Percentiles rank a stretch among this genome's conserved stretches.
These are phyloP conservation scores for Rosa chinensis DNA, from an alignment of 306 rosid genomes.

Conservation along the genomic window DNA sequence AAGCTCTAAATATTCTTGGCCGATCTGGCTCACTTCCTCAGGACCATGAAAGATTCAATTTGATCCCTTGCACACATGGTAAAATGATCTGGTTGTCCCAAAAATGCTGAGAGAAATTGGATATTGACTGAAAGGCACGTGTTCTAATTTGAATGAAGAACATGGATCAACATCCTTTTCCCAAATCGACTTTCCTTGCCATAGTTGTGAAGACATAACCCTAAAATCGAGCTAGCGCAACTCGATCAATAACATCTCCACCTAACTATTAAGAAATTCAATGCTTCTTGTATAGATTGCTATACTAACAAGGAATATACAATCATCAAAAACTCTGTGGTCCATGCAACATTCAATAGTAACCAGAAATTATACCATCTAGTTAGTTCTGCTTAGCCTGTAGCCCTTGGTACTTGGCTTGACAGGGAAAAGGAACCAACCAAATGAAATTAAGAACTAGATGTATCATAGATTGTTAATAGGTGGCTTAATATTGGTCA, in stretches of 20 bases:
- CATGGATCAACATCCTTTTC: neutral
- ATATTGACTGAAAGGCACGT: neutral
- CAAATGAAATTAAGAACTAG: neutral
- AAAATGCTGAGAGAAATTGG: neutral
- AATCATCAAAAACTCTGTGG: slow-evolving; percentile 8
- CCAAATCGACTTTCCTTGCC: neutral
- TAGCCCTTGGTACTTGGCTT: neutral
- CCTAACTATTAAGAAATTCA: neutral
- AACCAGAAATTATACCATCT: slow-evolving; percentile 8
- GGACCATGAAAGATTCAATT: neutral
- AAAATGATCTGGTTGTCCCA: neutral
- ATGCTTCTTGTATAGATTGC: neutral
- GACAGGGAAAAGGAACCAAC: neutral
- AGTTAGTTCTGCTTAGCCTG: neutral
- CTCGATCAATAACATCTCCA: neutral
- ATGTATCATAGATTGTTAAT: neutral
- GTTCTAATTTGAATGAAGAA: neutral
- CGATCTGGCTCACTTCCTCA: neutral
- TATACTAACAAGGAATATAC: neutral
- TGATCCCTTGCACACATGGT: neutral
- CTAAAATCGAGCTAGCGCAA: neutral
- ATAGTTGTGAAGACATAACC: slow-evolving; percentile 1
- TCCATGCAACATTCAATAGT: slow-evolving; percentile 12
- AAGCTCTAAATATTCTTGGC: slow-evolving; percentile 4
- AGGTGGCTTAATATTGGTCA: neutral